Evolutionary conservation across 2,329 filamentous ascomycete species (phyloP).

Genomic region (Calonectria multiphialidica): DNA sequence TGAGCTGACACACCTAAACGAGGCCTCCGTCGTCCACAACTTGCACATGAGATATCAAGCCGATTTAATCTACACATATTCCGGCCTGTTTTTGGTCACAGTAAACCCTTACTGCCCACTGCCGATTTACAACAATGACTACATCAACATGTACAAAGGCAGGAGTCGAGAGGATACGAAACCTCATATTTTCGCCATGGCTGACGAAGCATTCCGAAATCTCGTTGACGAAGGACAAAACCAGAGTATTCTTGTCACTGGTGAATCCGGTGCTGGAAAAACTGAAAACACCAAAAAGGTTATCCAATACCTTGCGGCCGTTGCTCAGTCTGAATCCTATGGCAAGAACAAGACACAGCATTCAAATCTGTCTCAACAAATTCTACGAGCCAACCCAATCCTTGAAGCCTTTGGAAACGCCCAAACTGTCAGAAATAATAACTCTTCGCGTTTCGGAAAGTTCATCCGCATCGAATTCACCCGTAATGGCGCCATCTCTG

Average conservation of each 20-base stretch:
- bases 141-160: conserved; percentile 98
- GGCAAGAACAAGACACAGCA: conserved; percentile 72
- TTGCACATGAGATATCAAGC: conserved; percentile 94
- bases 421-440: conserved; percentile 97
- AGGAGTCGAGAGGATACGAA: conserved; percentile 92
- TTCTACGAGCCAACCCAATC: conserved; percentile 94
- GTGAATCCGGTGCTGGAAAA: conserved; percentile 97
- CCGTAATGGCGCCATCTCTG: conserved; percentile 87
- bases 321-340: conserved; percentile 85
- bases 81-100: conserved; percentile 94
- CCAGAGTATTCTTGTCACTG: conserved; percentile 97
- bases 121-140: conserved; percentile 96
- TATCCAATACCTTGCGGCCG: conserved; percentile 96
- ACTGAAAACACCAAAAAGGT: conserved; percentile 99
- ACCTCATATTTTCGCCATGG: conserved; percentile 97
- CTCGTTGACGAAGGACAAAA: conserved; percentile 95
- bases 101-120: conserved; percentile 96
- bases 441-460: conserved; percentile 97
- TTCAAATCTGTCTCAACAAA: conserved; percentile 94
- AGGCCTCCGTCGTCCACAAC: conserved; percentile 98
- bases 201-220: conserved; percentile 95
- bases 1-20: conserved; percentile 96
- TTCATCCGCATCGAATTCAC: conserved; percentile 98
- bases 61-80: conserved; percentile 98
- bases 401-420: conserved; percentile 98